Base-by-base conservation (phyloP, 768 basidiomycete species). In the Tephrocybe sp. region DNA sequence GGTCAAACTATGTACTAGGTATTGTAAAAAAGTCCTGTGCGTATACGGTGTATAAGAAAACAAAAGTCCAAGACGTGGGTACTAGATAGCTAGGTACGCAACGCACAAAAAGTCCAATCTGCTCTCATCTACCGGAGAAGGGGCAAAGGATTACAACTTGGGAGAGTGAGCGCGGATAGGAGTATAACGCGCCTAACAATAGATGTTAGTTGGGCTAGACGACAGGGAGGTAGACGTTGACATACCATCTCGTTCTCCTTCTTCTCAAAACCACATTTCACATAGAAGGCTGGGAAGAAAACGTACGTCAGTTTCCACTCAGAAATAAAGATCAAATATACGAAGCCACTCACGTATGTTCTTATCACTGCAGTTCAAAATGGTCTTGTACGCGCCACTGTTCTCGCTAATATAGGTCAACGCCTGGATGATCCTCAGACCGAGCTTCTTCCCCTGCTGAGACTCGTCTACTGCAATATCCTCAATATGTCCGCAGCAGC, bases 241-340 rank as follows among this genome's bases (percentile, higher is more conserved):
- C 75, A 51, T 50, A 87, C 95, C 95, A 98, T 98, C 69, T 97
- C 91, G 60, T 80, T 84, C 69, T 95, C 95, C 70, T 94, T 96
- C 73, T 85, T 87, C 68, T 80, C 76, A 62, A 73, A 97, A 17
- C 96, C 96, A 65, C 96, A 99, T 70, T 98, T 98, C 68, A 92
- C 76, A 68, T 99, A 99, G 73, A 99, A 99, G 8, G 90, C 95
- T 97, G 63, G 34, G 36, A 32, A 30, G 17, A 5, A 13, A 16
- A 14, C 9, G 26, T 26, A 13, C 13, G 11, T 54, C 11, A 45
- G 43, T n/a, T 13, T 20, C 5, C 13, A 36, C 35, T 43, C 39
- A 39, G 42, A 49, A 49, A 56, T 14, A 30, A 30, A 16, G 14
- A 32, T 19, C n/a, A 49, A 53, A 43, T 22, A 42, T 42, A 54